Base-by-base conservation (phyloP, 495 filamentous ascomycete species). In the Geopyxis carbonaria region DNA sequence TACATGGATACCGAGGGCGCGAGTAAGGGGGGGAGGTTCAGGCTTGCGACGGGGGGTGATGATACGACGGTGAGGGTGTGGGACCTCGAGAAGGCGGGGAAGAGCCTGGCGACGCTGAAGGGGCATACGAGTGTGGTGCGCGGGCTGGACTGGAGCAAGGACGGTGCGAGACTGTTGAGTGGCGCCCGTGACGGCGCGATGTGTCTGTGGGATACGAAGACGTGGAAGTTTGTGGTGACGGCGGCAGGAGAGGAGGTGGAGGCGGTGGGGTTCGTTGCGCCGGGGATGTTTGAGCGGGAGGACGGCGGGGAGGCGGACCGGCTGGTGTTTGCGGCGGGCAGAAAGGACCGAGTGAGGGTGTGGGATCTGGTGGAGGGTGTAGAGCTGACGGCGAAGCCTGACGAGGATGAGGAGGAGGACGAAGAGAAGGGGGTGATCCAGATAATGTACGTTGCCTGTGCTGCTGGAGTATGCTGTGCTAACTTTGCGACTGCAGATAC, bases 181-280 rank as follows among this genome's bases (percentile, higher is more conserved):
- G 84, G 75, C n/a, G 76, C 82, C 53, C 68, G 89, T 60, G 89
- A 99, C 63, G 89, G 92, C 59, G 94, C 91, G 0, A 72, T 85
- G 25, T 89, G 87, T 35, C 58, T 92, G 43, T 94, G 85, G 84
- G 81, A 92, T 63, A 68, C 78, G 13, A 69, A 61, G 35, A 80
- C 69, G 10, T 95, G 86, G 84, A 86, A 84, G 51, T 59, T 67
- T n/a, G 73, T 76, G 31, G 79, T 73, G 25, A 78, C 91, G 0
- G 78, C 87, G 4, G 75, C 85, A 10, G 65, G 91, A 18, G 89
- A 99, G 56, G 71, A 73, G 31, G 65, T 95, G 13, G 89, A 99
- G 58, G 71, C 74, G 9, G 80, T 73, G 2, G 78, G 80, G 0
- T 94, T 95, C 56, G 54, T 93, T 15, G 64, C 37, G 6, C 35